Conservation (phyloP, 164 flowering plant genomes). For the Vitis rotundifolia region DNA sequence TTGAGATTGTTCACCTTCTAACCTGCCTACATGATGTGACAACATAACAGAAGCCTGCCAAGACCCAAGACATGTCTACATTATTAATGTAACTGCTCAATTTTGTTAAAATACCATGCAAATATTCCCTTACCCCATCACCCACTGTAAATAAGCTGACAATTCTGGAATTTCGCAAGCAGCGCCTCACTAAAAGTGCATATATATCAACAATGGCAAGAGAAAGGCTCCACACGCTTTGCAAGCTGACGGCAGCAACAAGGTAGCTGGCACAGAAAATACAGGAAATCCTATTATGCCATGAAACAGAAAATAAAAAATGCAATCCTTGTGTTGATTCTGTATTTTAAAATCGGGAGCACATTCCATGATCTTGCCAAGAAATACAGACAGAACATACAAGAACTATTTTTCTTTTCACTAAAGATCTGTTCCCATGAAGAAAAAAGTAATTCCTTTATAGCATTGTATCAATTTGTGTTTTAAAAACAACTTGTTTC, state of each 20-base stretch:
- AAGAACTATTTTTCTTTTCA: no score
- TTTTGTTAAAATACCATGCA: not conserved
- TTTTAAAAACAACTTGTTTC: no score
- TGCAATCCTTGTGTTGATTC: not conserved
- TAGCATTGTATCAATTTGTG: no score
- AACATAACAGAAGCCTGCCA: not conserved
- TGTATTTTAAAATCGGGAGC: not conserved
- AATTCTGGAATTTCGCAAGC: constrained; percentile 12
- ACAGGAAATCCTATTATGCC: not conserved
- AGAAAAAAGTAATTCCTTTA: no score
- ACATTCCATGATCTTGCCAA: no score
- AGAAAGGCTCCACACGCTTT: constrained; percentile 18
- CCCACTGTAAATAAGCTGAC: constrained; percentile 13
- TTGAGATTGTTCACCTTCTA: no score
- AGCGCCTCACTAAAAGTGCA: constrained; percentile 18
- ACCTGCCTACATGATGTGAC: no score
- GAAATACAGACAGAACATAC: no score
- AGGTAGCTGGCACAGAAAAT: constrained; percentile 11
- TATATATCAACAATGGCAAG: constrained; percentile 13
- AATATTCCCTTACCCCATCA: constrained; percentile 17
- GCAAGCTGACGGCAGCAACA: constrained; percentile 21
- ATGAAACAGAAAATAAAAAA: not conserved
- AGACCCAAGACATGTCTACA: not conserved
- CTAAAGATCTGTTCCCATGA: no score
- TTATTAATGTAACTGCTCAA: not conserved